A percentile compares a stretch with the other conserved stretches of the same genome.
Evolutionary conservation across 371 early-diverging fungal species (phyloP).

Genomic region (Rhizomucor pusillus): DNA sequence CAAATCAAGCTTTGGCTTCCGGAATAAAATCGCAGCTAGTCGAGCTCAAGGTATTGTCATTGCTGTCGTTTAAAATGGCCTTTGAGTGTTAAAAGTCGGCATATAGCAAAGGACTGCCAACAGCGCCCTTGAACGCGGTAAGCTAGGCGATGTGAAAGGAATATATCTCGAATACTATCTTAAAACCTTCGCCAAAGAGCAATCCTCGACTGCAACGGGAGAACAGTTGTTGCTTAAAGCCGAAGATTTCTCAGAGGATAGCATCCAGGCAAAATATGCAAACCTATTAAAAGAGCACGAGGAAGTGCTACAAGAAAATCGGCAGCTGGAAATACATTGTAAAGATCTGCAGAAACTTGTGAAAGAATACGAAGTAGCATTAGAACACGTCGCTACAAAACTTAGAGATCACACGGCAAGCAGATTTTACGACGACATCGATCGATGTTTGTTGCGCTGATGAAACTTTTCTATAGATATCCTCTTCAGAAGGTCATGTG

Average conservation of each 20-base stretch:
- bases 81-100: too few relatives aligned
- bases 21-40: constrained; percentile 17
- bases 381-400: constrained; percentile 29
- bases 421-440: neutral
- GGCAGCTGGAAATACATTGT: constrained; percentile 27
- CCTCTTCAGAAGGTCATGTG: constrained; percentile 31
- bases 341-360: constrained; percentile 24
- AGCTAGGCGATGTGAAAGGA: constrained; percentile 2
- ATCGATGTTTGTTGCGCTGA: neutral
- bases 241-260: too few relatives aligned
- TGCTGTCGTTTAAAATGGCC: neutral
- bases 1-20: constrained; percentile 29
- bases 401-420: constrained; percentile 30
- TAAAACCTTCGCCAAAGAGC: too few relatives aligned
- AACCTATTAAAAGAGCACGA: constrained; percentile 18
- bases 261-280: constrained; percentile 6
- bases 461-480: constrained; percentile 20
- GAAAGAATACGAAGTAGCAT: constrained; percentile 31
- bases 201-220: too few relatives aligned
- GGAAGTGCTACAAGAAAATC: constrained; percentile 11
- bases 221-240: too few relatives aligned
- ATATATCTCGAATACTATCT: neutral
- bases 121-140: constrained; percentile 1
- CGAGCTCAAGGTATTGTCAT: constrained; percentile 28
- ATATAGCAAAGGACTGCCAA: constrained; percentile 13